Evolutionary conservation across 2,329 filamentous ascomycete genomes (phyloP).

Genomic region (Diaporthe australafricana): DNA sequence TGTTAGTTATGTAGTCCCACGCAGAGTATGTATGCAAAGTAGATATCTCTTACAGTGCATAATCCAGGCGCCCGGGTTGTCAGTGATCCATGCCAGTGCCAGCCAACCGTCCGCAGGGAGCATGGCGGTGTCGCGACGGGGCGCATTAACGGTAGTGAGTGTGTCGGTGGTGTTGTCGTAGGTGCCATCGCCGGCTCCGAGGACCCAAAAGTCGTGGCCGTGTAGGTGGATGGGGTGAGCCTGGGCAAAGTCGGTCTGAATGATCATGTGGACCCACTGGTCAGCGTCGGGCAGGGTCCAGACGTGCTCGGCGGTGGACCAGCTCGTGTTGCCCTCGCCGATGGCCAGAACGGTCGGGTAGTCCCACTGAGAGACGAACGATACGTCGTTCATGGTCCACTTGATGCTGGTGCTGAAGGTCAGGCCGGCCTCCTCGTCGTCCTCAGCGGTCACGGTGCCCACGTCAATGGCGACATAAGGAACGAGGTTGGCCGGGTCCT

Average conservation of each 20-base stretch:
- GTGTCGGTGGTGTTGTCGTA: constrained; percentile 45
- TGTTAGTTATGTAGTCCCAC: background rate
- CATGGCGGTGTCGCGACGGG: constrained; percentile 60
- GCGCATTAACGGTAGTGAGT: constrained; percentile 55
- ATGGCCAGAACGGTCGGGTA: constrained; percentile 55
- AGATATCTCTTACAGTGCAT: constrained; percentile 47
- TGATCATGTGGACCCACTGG: constrained; percentile 49
- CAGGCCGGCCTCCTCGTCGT: constrained; percentile 45
- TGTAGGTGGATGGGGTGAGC: constrained; percentile 56
- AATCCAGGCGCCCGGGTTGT: constrained; percentile 64
- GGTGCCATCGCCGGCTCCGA: constrained; percentile 50
- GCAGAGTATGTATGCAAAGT: background rate
- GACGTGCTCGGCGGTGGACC: constrained; percentile 45
- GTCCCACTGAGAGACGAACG: constrained; percentile 58
- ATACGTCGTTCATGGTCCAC: constrained; percentile 61
- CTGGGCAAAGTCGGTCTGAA: constrained; percentile 45
- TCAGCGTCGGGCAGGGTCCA: constrained; percentile 42
- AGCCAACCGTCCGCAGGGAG: constrained; percentile 58
- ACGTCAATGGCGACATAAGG: constrained; percentile 50
- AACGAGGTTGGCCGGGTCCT: constrained; percentile 46
- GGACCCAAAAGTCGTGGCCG: no score
- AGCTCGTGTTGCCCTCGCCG: constrained; percentile 41
- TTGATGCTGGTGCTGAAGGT: constrained; percentile 49
- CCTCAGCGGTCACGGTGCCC: constrained; percentile 42
- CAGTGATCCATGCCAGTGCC: constrained; percentile 59